A percentile compares a stretch with the other conserved stretches of the same genome.
Evolutionary conservation across 495 filamentous ascomycete species (phyloP).

Genomic region (Lasiosphaeria miniovina): DNA sequence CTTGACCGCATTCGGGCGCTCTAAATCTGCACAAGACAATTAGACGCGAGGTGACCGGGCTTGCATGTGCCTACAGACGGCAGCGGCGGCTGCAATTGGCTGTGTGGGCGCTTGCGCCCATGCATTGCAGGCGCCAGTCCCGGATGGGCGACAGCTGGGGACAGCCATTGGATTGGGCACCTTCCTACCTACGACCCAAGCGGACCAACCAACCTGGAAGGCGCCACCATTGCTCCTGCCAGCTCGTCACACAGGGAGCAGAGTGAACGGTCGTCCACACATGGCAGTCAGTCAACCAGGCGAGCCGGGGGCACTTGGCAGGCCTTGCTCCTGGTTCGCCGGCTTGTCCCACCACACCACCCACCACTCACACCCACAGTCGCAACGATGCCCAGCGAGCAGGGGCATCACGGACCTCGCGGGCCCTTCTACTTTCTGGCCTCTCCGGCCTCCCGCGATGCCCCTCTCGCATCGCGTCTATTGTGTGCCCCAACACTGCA

Average conservation of each 20-base stretch:
- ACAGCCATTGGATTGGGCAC: not conserved
- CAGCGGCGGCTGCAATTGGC: conserved; percentile 17
- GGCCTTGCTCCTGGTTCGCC: not conserved
- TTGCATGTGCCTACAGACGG: conserved; percentile 20
- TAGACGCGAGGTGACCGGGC: conserved; percentile 37
- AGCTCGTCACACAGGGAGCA: not conserved
- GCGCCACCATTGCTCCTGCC: not conserved
- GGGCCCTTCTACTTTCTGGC: not conserved
- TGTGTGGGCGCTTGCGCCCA: conserved; percentile 35
- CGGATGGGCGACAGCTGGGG: not conserved
- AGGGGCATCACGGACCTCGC: no score
- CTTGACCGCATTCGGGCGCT: conserved; percentile 5
- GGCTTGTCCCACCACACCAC: not conserved
- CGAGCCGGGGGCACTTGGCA: not conserved
- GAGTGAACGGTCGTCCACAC: no score
- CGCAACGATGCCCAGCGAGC: not conserved
- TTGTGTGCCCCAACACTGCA: conserved; percentile 4
- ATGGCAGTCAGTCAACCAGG: not conserved
- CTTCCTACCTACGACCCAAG: not conserved
- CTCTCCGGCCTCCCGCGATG: not conserved
- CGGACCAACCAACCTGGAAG: conserved; percentile 7
- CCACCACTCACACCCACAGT: not conserved
- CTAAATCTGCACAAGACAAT: conserved; percentile 21
- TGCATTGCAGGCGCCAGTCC: conserved; percentile 17
- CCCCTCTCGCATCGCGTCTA: conserved; percentile 20